Base-by-base conservation (phyloP, 257 asterid species). In the Scutellaria minor region DNA sequence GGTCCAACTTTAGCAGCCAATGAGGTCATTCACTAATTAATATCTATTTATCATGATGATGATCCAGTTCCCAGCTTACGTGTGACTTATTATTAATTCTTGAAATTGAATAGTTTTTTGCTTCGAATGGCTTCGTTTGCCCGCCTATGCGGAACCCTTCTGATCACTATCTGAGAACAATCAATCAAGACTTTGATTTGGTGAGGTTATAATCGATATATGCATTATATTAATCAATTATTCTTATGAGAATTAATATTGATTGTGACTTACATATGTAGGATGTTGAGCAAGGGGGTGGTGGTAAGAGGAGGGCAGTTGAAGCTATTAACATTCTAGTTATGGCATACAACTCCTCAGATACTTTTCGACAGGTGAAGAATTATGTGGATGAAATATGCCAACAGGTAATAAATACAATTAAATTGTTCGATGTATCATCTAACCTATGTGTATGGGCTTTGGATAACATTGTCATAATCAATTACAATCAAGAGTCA, bases 111-210 rank as follows among this genome's bases (percentile, higher is more conserved):
- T 75, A 85, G 88, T 81, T 77, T 75, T 85, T 85, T 58, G 77
- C 76, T 9, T 20, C 52, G 5, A 83, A 75, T 77, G 86, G 89
- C 47, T 83, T 79, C 54, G 64, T 75, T n/a, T 79, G 88, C 9
- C 86, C 90, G 20, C 61, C 68, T 4, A 65, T 79, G 83, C 79
- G 82, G 81, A 85, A 83, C 18, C 88, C 88, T 13, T 79, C 84
- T 14, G 90, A 85, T 75, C 88, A 81, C 75, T 85, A 74, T 75
- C 84, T 85, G 6, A 64, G 78, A 44, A 85, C 86, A 22, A 79
- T 85, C 12, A 85, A 85, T 77, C 77, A 79, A 55, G 88, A 85
- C 55, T 85, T 85, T 45, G 88, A 83, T 56, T 46, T 6, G 61
- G 90, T 79, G 71, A 66, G 81, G 27, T 24, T 24, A 24, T 24